Evolutionary conservation across 306 rosid species (phyloP), one percentile per base, ranked within the genome.

Genomic region (Herpetospermum pedunculosum): DNA sequence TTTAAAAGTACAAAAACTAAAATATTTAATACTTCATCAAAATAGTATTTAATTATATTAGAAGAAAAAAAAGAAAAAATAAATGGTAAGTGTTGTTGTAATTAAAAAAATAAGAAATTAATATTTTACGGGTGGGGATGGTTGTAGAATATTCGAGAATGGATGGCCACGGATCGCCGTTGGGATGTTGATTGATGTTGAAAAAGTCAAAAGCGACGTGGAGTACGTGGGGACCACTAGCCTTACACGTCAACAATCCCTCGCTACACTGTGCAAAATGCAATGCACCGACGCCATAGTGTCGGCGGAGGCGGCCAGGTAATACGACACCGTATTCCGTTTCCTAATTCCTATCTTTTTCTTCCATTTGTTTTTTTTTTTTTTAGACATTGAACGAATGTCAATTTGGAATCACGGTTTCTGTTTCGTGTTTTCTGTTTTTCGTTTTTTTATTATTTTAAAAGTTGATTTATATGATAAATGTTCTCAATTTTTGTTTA

Each of bases 251-350:
- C 50, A 40, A 0, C 47, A 37, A 65, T 65, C 9, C 21, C 35
- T 9, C 14, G 8, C 3, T 23, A 21, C 34, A 2, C 26, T 18
- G 2, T 60, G 26, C 71, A 64, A 30, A 59, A 59, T 59, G 41
- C 67, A 59, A 30, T 38, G 49, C 72, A 65, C 72, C 72, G 72
- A 65, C 72, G 50, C 72, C 16, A 10, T 11, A 19, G 50, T 40
- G 70, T 63, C 70, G 70, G 70, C 70, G 41, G 16, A 46, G 70
- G 70, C 70, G 41, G 16, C 46, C 34, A 54, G 5, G 26, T 26
- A 54, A 54, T 25, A 54, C 62, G 34, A 25, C 62, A 26, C 32
- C 34, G 8, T 54, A 2, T 21, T 32, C n/a, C 6, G 38, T 57
- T 29, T 58, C 12, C 29, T 58, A 5, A 10, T 23, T 57, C n/a